Conservation (phyloP, 495 filamentous ascomycete genomes). For the Apodospora peruviana region DNA sequence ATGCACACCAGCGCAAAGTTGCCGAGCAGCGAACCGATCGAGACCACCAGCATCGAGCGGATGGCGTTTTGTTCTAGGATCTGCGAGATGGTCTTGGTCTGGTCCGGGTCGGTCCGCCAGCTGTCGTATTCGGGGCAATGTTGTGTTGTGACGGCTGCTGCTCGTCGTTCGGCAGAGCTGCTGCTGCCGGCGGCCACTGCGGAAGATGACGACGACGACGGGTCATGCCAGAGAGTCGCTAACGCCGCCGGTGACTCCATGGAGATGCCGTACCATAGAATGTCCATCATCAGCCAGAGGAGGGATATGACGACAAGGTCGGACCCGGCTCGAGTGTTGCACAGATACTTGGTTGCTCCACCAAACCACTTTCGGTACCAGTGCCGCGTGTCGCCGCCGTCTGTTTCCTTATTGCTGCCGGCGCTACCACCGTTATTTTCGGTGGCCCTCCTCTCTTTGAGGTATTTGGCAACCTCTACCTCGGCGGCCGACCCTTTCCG, state of each 20-base stretch:
- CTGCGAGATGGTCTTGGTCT: slow-evolving; percentile 11
- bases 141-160: background rate
- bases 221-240: slow-evolving; percentile 10
- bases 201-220: background rate
- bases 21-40: slow-evolving; percentile 27
- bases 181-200: background rate
- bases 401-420: no score
- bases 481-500: slow-evolving; percentile 57
- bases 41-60: slow-evolving; percentile 26
- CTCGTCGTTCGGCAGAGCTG: slow-evolving; percentile 13
- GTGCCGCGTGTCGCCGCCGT: background rate
- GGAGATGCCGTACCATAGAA: slow-evolving; percentile 59
- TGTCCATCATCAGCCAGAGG: slow-evolving; percentile 52
- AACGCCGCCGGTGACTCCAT: slow-evolving; percentile 50
- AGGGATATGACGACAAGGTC: slow-evolving; percentile 53
- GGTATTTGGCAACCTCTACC: no score
- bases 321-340: background rate
- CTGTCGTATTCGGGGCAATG: background rate
- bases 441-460: no score
- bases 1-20: slow-evolving; percentile 19
- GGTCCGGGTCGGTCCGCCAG: slow-evolving; percentile 5
- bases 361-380: background rate
- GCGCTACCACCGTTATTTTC: background rate
- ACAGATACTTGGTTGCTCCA: slow-evolving; percentile 33
- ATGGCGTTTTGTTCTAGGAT: slow-evolving; percentile 12